Base-by-base conservation (phyloP, 768 basidiomycete species). In the Boletus rufocinnamomeus region DNA sequence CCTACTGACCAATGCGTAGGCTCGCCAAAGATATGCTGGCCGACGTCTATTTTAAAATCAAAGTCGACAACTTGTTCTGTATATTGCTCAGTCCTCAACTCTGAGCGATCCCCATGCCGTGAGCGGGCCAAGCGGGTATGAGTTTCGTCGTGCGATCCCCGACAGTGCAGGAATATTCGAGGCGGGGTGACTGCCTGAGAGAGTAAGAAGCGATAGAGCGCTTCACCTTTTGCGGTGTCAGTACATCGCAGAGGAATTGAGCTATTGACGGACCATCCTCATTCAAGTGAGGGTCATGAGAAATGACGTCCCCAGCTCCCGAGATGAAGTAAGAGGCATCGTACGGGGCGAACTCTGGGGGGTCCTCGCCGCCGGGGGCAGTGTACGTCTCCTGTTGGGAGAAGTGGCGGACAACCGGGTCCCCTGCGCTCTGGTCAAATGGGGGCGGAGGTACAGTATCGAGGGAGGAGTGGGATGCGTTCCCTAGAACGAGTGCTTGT, bases 121-220 rank as follows among this genome's bases (percentile, higher is more conserved):
- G 70, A 71, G 41, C 68, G 66, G 32, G 86, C 82, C 60, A 77
- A 70, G 37, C 82, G 81, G 6, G 77, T 74, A 43, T 75, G 80
- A 10, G 73, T 79, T 65, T 90, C 87, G 4, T 69, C 59, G 65
- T 89, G 88, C 0, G 79, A 77, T 11, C 89, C 88, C 17, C 72
- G 72, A 60, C 80, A 79, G 44, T 77, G 80, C 6, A 88, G 66
- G 37, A 73, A 69, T 58, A 81, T 74, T 23, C 58, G 70, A 6
- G 87, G 87, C 2, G 74, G 76, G 3, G 63, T 71, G 34, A 64
- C 69, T 2, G 85, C 78, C 52, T 87, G 83, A 5, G 78, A 77
- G 25, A 89, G 80, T 19, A 93, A 74, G 71, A 90, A 93, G 56
- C 88, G 83, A 69, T 88, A 90, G 25, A 91, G 78, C 0, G 86